Evolutionary conservation across 495 filamentous ascomycete species (phyloP).

Genomic region (Rostrohypoxylon terebratum): DNA sequence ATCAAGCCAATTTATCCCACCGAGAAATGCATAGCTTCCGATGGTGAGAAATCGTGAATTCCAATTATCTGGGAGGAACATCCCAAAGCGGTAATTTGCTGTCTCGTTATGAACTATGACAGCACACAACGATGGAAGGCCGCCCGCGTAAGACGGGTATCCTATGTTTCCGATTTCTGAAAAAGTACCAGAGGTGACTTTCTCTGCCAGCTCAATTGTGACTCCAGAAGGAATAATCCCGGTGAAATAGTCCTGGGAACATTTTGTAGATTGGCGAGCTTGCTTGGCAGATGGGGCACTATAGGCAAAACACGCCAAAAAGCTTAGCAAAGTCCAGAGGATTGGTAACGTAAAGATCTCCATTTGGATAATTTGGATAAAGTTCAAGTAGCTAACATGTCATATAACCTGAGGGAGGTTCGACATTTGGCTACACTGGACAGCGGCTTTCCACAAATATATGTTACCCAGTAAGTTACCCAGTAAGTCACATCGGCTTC

Average conservation of each 20-base stretch:
- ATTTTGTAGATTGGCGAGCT: conserved; percentile 39
- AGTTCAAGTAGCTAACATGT: background rate
- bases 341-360: conserved; percentile 8
- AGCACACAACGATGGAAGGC: conserved; percentile 61
- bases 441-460: conserved; percentile 15
- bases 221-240: conserved; percentile 36
- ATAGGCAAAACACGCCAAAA: conserved; percentile 26
- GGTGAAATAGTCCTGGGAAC: conserved; percentile 39
- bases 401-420: conserved; percentile 4
- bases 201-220: conserved; percentile 34
- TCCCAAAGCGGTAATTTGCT: conserved; percentile 62
- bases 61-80: conserved; percentile 65
- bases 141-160: conserved; percentile 56
- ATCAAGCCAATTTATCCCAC: conserved; percentile 65
- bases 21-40: conserved; percentile 61
- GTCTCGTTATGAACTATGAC: conserved; percentile 61
- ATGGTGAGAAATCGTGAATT: conserved; percentile 57
- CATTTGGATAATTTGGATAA: conserved; percentile 42
- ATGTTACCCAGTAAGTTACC: conserved; percentile 3
- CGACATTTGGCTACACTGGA: conserved; percentile 4
- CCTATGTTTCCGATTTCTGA: conserved; percentile 49
- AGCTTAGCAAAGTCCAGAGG: conserved; percentile 28
- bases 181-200: conserved; percentile 47
- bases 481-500: conserved; percentile 6
- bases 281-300: conserved; percentile 31